phyloP scores from a whole-genome alignment of 2,329 filamentous ascomycete species.

The Cladosporium sp. region DNA sequence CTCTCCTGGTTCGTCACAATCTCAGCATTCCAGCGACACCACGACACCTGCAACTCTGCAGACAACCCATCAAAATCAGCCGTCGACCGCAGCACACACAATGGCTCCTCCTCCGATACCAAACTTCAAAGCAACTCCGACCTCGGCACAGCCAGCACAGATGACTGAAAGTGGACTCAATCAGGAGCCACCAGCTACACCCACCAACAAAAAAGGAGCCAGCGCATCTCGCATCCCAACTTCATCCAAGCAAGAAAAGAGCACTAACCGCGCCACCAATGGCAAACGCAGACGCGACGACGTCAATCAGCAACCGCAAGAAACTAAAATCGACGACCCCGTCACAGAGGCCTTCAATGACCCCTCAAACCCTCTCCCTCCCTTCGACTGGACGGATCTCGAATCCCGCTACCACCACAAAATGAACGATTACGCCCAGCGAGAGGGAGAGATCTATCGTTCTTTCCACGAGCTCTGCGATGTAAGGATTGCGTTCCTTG shows the following conservation, averaged over 20 bases:
- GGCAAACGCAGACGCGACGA: constrained; percentile 4
- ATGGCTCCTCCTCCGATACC: constrained; percentile 7
- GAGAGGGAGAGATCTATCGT: constrained; percentile 52
- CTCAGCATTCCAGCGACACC: neutral
- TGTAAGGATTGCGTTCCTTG: constrained; percentile 42
- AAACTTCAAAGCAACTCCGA: constrained; percentile 3
- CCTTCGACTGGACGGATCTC: constrained; percentile 76
- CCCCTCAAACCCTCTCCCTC: constrained; percentile 38
- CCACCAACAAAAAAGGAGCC: neutral
- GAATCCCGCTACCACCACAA: constrained; percentile 64
- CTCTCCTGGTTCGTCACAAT: no score
- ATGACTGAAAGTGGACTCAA: neutral
- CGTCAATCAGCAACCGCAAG: neutral
- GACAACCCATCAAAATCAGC: neutral
- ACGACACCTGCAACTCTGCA: neutral
- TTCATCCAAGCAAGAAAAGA: neutral
- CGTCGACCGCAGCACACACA: neutral
- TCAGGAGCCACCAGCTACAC: neutral
- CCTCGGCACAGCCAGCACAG: neutral
- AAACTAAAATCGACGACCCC: neutral
- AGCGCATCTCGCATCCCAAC: neutral
- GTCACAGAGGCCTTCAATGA: constrained; percentile 8
- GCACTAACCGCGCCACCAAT: neutral
- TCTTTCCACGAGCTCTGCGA: constrained; percentile 51
- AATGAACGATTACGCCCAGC: constrained; percentile 57